Base-by-base conservation (phyloP, 176 grass and related monocot genomes). In the Oropetium thomaeum region DNA sequence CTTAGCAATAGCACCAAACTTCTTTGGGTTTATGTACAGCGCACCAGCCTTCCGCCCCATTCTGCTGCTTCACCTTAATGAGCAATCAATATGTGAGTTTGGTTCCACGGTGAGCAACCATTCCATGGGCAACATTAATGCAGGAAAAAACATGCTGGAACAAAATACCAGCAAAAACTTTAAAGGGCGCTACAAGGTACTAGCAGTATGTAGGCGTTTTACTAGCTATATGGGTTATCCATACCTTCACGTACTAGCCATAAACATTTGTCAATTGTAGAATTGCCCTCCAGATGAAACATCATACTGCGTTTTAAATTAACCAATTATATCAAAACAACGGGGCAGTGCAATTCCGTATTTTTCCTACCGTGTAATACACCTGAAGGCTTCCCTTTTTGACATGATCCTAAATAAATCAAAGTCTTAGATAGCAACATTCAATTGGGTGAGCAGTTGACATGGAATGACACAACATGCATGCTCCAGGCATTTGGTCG, bases 21-120 rank as follows among this genome's bases (percentile, higher is more conserved):
- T 98, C 75, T 94, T 98, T 26, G 91, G 82, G 73, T 94, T 98
- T 84, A 98, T 94, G 84, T 94, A 92, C 75, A 98, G 27, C 20
- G 71, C 73, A 62, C 88, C 95, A 69, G 81, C 81, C 79, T 98
- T 98, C 19, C 89, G 78, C 78, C 96, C 96, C 95, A 92, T 94
- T 69, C 68, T 93, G 42, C 27, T 39, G 62, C 10, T 70, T 60
- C 39, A 69, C 28, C 40, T 67, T 45, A 12, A 85, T 51, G 52
- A 67, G 10, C 12, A 8, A 69, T 23, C 71, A n/a, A 45, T 39
- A 25, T 26, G 38, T 65, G 32, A 58, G 19, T 4, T 51, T 32
- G 42, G 58, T 4, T 68, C 27, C 30, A 69, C 33, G 8, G 14
- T 8, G 2, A 19, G 70, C 33, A 40, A 58, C 41, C 20, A 37